These are phyloP conservation scores for Termitomyces sp. DNA, from an alignment of 1,284 basidiomycete genomes.

Conservation along the genomic window DNA sequence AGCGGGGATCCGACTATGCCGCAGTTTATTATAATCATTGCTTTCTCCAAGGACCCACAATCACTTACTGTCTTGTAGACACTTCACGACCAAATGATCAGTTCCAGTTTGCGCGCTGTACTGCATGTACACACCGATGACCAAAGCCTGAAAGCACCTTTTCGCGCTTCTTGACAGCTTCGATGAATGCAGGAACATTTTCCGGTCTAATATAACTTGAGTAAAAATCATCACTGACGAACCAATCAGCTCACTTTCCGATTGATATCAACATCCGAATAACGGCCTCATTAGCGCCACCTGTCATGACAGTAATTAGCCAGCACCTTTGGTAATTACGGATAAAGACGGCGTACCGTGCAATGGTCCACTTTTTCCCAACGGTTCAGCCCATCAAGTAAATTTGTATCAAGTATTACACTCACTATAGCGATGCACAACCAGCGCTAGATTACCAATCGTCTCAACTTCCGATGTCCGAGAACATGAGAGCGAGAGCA, in stretches of 20 bases:
- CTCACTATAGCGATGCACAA: conserved; percentile 79
- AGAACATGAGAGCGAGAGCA: conserved; percentile 1
- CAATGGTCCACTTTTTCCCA: conserved; percentile 60
- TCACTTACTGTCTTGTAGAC: conserved; percentile 74
- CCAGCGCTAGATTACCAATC: conserved; percentile 49
- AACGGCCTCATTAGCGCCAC: conserved; percentile 85
- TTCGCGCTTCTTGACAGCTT: conserved; percentile 80
- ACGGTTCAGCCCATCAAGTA: neutral
- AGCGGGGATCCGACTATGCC: conserved; percentile 75
- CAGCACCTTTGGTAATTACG: neutral
- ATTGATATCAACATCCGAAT: conserved; percentile 87
- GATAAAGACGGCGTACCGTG: conserved; percentile 14
- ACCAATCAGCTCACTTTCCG: conserved; percentile 52
- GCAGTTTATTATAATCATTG: conserved; percentile 5
- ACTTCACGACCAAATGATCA: conserved; percentile 24
- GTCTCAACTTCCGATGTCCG: neutral
- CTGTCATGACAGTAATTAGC: conserved; percentile 25
- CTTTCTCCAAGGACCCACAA: neutral
- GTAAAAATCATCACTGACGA: neutral
- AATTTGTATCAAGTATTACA: neutral
- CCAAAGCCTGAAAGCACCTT: conserved; percentile 85
- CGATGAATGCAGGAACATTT: conserved; percentile 80
- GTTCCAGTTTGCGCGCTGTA: neutral
- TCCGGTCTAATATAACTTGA: conserved; percentile 45
- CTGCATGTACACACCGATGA: conserved; percentile 51